Evolutionary conservation across 108 stramenopile species (phyloP).

Genomic region (Nannochloropsis gaditana): DNA sequence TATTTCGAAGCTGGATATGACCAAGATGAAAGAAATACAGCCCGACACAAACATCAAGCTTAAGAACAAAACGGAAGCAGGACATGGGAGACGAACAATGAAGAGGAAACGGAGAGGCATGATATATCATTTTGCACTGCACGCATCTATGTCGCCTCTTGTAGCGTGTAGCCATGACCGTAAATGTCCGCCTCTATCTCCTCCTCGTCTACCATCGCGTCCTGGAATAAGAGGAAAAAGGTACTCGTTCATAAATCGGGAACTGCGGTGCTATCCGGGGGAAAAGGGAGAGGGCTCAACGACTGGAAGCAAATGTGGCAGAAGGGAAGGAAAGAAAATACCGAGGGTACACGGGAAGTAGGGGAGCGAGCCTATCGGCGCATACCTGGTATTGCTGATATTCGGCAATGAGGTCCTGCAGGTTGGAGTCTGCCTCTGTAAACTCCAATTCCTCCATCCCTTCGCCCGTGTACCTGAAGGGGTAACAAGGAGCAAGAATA

Average conservation of each 20-base stretch:
- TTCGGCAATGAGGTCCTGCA: slow-evolving; percentile 87
- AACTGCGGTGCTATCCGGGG: too few relatives aligned
- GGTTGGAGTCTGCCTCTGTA: slow-evolving; percentile 89
- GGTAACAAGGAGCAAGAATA: too few relatives aligned
- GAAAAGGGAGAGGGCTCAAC: too few relatives aligned
- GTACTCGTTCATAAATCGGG: too few relatives aligned
- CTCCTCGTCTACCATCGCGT: slow-evolving; percentile 73
- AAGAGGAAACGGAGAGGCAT: too few relatives aligned
- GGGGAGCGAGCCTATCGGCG: background rate
- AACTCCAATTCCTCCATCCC: slow-evolving; percentile 91
- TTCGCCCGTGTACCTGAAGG: slow-evolving; percentile 54
- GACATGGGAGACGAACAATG: too few relatives aligned
- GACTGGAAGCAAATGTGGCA: background rate
- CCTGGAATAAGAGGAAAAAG: slow-evolving; percentile 49
- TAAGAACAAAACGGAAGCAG: too few relatives aligned
- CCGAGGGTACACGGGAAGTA: background rate
- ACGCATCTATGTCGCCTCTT: background rate
- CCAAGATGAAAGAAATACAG: too few relatives aligned
- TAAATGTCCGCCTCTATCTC: slow-evolving; percentile 56
- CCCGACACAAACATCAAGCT: too few relatives aligned
- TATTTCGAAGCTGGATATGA: too few relatives aligned
- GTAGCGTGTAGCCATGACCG: background rate
- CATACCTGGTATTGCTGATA: slow-evolving; percentile 74
- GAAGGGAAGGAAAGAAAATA: background rate
- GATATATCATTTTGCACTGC: too few relatives aligned